A percentile compares a stretch with the other conserved stretches of the same genome.
Evolutionary conservation across 1,284 basidiomycete genomes (phyloP).

Genomic region (Sparassis latifolia): DNA sequence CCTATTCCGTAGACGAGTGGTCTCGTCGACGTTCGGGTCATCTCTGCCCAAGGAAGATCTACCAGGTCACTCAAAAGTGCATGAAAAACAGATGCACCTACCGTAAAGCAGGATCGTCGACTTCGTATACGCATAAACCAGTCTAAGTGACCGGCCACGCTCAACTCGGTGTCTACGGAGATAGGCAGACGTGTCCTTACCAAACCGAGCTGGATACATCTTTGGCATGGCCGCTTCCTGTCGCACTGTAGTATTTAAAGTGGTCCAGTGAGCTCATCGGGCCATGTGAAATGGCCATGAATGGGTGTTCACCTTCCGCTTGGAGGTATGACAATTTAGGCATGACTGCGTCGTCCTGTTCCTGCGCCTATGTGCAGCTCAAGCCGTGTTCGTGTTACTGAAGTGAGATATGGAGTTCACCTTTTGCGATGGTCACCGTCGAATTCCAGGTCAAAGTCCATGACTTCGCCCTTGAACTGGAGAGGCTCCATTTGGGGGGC

Average conservation of each 20-base stretch:
- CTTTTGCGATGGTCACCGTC: slow-evolving; percentile 56
- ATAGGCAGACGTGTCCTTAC: slow-evolving; percentile 31
- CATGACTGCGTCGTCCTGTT: slow-evolving; percentile 87
- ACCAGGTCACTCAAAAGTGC: neutral
- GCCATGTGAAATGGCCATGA: slow-evolving; percentile 6
- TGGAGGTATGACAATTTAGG: slow-evolving; percentile 89
- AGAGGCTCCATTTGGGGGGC: slow-evolving; percentile 25
- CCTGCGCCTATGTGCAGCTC: slow-evolving; percentile 54
- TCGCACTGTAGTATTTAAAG: slow-evolving; percentile 48
- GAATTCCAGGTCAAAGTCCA: slow-evolving; percentile 59
- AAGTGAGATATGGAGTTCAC: slow-evolving; percentile 14
- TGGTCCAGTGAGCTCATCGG: slow-evolving; percentile 5
- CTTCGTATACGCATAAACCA: slow-evolving; percentile 87
- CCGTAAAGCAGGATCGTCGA: slow-evolving; percentile 81
- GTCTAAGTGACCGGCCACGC: slow-evolving; percentile 41
- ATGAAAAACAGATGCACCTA: slow-evolving; percentile 28
- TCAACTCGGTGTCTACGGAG: slow-evolving; percentile 3
- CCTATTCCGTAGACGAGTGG: slow-evolving; percentile 72
- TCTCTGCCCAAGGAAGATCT: slow-evolving; percentile 43
- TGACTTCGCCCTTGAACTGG: slow-evolving; percentile 58
- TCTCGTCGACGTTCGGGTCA: slow-evolving; percentile 79
- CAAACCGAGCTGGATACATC: slow-evolving; percentile 78
- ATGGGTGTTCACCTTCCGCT: slow-evolving; percentile 61
- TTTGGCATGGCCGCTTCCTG: slow-evolving; percentile 78
- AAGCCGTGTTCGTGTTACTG: slow-evolving; percentile 20